These are phyloP conservation scores for Ustanciosporium gigantosporum DNA, from an alignment of 1,284 basidiomycete species.

Conservation along the genomic window DNA sequence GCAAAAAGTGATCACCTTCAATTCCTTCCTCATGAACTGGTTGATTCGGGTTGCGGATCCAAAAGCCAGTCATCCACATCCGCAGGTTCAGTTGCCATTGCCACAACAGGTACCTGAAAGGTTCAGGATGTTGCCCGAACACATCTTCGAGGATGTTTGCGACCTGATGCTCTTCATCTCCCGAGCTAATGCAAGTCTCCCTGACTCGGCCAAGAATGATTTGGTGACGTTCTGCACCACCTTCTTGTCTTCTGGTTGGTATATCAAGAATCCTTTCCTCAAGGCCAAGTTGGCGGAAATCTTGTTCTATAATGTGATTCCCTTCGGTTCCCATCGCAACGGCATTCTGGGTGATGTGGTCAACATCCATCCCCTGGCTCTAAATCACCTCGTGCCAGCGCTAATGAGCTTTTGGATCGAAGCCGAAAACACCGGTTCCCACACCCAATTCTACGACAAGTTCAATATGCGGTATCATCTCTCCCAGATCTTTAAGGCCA, in stretches of 20 bases:
- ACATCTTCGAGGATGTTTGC: conserved; percentile 89
- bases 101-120: conserved; percentile 79
- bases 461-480: conserved; percentile 72
- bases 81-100: conserved; percentile 66
- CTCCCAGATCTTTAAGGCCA: conserved; percentile 54
- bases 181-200: conserved; percentile 79
- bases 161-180: conserved; percentile 78
- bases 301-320: conserved; percentile 78
- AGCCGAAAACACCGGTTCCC: conserved; percentile 94
- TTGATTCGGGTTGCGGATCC: conserved; percentile 90
- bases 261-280: conserved; percentile 97
- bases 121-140: conserved; percentile 91
- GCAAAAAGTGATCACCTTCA: conserved; percentile 78
- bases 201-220: conserved; percentile 75
- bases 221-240: conserved; percentile 87
- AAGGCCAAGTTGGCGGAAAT: conserved; percentile 98
- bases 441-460: conserved; percentile 98
- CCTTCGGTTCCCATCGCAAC: conserved; percentile 73
- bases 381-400: conserved; percentile 86
- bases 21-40: conserved; percentile 90
- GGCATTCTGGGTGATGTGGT: conserved; percentile 81
- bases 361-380: conserved; percentile 80
- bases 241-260: conserved; percentile 90
- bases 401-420: conserved; percentile 96
- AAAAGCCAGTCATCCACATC: conserved; percentile 72